phyloP scores from a whole-genome alignment of 192 early-diverging fungal species.

The Podila epicladia region DNA sequence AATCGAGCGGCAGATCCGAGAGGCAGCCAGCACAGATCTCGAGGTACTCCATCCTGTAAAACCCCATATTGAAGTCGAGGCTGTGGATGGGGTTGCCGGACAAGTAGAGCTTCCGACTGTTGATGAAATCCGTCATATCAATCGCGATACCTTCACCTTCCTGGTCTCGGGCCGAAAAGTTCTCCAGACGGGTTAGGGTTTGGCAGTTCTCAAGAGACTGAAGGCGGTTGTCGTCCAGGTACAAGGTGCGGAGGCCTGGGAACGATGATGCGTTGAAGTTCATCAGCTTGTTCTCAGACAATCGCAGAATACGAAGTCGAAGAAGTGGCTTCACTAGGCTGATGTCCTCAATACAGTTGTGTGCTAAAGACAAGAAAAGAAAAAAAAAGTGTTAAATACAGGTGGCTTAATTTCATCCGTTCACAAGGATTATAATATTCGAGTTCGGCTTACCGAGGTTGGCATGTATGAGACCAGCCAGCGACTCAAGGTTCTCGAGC shows the following conservation, averaged over 20 bases:
- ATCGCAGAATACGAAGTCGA: conserved; percentile 40
- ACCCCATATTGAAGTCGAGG: conserved; percentile 45
- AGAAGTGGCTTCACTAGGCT: conserved; percentile 42
- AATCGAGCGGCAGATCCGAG: conserved; percentile 49
- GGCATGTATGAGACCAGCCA: conserved; percentile 45
- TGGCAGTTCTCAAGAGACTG: conserved; percentile 46
- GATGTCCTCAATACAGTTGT: conserved; percentile 58
- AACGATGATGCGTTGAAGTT: conserved; percentile 51
- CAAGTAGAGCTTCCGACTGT: conserved; percentile 39
- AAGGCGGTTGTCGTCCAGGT: conserved; percentile 58
- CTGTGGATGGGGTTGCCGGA: conserved; percentile 51
- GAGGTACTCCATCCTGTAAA: conserved; percentile 57
- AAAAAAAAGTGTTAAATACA: not conserved
- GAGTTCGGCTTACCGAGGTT: conserved; percentile 45
- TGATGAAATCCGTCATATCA: conserved; percentile 37
- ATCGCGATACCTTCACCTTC: conserved; percentile 55
- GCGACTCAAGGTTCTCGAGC: conserved; percentile 47
- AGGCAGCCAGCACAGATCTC: conserved; percentile 56
- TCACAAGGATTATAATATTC: not conserved
- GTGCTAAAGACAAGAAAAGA: conserved; percentile 16
- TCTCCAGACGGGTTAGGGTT: conserved; percentile 41
- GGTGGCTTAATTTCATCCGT: not conserved
- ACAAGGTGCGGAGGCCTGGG: conserved; percentile 54
- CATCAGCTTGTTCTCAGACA: conserved; percentile 54
- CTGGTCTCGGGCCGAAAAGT: conserved; percentile 58